Evolutionary conservation across 495 filamentous ascomycete genomes (phyloP).

Genomic region (Tirmania nivea): DNA sequence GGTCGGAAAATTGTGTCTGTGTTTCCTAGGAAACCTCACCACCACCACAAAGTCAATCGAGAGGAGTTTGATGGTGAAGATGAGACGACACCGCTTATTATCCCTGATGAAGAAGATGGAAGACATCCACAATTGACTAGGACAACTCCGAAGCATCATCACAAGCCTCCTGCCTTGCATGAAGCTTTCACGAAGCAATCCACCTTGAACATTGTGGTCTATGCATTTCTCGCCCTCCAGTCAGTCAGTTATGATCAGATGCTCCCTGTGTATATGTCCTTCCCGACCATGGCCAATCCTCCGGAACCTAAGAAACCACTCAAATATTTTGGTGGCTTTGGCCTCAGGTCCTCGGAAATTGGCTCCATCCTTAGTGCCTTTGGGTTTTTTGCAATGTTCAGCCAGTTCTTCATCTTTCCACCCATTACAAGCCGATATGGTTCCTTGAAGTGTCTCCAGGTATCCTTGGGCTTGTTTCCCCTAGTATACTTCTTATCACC

Average conservation of each 20-base stretch:
- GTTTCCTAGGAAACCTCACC: conserved; percentile 16
- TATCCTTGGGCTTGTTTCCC: conserved; percentile 40
- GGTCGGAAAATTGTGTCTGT: conserved; percentile 24
- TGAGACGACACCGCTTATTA: conserved; percentile 10
- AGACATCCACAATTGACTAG: background rate
- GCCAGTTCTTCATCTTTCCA: conserved; percentile 54
- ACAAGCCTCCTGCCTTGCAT: conserved; percentile 29
- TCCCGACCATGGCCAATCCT: conserved; percentile 25
- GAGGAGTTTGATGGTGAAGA: conserved; percentile 21
- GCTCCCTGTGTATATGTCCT: conserved; percentile 50
- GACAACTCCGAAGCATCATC: conserved; percentile 19
- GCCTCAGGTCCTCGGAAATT: conserved; percentile 42
- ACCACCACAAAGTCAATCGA: conserved; percentile 18
- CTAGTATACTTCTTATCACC: conserved; percentile 43
- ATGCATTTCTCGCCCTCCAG: conserved; percentile 41
- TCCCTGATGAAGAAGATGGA: conserved; percentile 10
- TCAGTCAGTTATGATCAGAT: conserved; percentile 54
- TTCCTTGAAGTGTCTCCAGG: conserved; percentile 36
- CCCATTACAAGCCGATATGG: conserved; percentile 36
- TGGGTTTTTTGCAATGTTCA: conserved; percentile 42
- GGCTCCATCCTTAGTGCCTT: conserved; percentile 49
- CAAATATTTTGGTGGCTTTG: conserved; percentile 51
- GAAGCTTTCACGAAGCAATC: conserved; percentile 58
- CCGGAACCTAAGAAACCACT: conserved; percentile 21
- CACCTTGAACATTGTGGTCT: conserved; percentile 42